Evolutionary conservation across 169 alveolate species (phyloP).

Genomic region (Perkinsus olseni): DNA sequence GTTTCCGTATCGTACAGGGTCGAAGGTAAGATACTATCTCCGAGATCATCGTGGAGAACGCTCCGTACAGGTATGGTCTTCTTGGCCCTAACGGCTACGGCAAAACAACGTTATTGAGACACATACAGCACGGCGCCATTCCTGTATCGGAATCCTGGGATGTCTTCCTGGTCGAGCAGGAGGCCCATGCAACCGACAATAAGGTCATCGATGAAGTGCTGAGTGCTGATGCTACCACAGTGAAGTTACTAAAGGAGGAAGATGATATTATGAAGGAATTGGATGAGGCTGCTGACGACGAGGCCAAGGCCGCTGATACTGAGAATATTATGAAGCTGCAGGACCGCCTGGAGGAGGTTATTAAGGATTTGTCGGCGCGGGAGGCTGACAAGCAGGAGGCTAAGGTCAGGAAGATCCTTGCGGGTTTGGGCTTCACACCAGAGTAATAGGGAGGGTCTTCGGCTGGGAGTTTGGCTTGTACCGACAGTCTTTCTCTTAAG

Average conservation of each 20-base stretch:
- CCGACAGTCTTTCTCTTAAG: no score
- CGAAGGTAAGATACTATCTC: background rate
- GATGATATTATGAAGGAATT: conserved; percentile 1
- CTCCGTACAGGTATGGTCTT: conserved; percentile 81
- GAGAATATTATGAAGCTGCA: background rate
- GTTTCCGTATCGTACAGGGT: conserved; percentile 5
- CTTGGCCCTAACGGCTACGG: conserved; percentile 93
- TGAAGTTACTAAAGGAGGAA: conserved; percentile 5
- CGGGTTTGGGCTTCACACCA: conserved; percentile 14
- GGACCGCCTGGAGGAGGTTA: background rate
- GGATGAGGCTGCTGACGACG: background rate
- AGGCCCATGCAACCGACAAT: background rate
- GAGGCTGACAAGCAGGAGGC: conserved; percentile 1
- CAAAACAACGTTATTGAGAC: conserved; percentile 77
- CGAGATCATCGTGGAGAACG: conserved; percentile 45
- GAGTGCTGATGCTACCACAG: background rate
- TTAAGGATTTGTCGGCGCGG: background rate
- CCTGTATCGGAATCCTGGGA: conserved; percentile 12
- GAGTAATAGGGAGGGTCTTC: background rate
- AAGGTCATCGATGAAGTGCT: conserved; percentile 12
- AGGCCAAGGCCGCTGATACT: background rate
- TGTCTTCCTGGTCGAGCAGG: conserved; percentile 12
- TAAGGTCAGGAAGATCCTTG: conserved; percentile 8
- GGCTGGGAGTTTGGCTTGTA: no score
- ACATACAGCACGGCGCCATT: conserved; percentile 4